Percentiles rank a stretch among this genome's conserved stretches.
phyloP scores from a whole-genome alignment of 2,329 filamentous ascomycete species.

The Fusarium subglutinans region DNA sequence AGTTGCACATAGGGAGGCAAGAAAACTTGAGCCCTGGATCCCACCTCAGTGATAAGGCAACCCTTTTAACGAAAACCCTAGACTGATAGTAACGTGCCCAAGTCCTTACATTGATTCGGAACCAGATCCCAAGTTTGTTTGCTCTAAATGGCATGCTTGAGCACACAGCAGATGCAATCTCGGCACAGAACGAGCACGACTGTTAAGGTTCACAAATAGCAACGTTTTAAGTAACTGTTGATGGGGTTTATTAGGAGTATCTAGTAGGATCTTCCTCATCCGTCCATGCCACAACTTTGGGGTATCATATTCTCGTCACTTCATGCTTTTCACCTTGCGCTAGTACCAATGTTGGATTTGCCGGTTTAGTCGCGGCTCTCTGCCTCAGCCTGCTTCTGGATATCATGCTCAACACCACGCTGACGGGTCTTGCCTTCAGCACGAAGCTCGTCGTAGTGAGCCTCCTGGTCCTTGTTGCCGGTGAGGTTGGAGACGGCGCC shows the following conservation, averaged over 20 bases:
- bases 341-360: not conserved
- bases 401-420: conserved; percentile 82
- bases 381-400: conserved; percentile 75
- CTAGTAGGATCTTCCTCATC: conserved; percentile 3
- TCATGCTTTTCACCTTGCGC: conserved; percentile 9
- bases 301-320: conserved; percentile 34
- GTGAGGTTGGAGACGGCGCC: conserved; percentile 75
- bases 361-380: conserved; percentile 32
- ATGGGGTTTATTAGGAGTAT: conserved; percentile 22
- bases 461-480: conserved; percentile 73
- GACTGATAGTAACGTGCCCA: not conserved
- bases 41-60: not conserved
- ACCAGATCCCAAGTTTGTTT: not conserved
- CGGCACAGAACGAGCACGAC: not conserved
- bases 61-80: not conserved
- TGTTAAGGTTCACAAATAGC: not conserved
- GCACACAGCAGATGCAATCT: not conserved
- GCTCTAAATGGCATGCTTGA: not conserved
- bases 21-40: not conserved
- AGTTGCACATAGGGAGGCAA: not conserved
- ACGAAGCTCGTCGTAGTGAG: conserved; percentile 73
- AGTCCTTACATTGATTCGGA: no score
- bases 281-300: conserved; percentile 20
- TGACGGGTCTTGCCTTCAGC: conserved; percentile 86
- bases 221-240: not conserved